A percentile compares a stretch with the other conserved stretches of the same genome.
Conservation (phyloP, 495 filamentous ascomycete species). For the Talaromyces borbonicus region DNA sequence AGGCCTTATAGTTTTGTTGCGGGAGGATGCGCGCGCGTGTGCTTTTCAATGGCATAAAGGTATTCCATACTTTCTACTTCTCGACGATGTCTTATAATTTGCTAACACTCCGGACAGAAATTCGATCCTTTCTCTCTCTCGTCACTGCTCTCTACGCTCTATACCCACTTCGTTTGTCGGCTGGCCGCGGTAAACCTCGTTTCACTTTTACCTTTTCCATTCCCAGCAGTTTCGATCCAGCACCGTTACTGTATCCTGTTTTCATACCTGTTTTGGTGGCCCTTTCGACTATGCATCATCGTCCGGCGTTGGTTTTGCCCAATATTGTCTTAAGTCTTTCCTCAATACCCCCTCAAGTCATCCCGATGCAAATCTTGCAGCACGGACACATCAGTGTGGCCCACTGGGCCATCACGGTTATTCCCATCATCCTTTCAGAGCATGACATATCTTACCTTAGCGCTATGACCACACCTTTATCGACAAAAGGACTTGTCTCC, state of each 20-base stretch:
- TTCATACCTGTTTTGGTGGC: constrained; percentile 69
- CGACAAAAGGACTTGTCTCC: constrained; percentile 34
- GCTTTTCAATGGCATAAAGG: constrained; percentile 37
- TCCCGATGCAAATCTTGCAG: constrained; percentile 41
- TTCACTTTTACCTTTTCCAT: constrained; percentile 40
- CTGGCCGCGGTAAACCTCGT: neutral
- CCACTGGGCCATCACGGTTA: constrained; percentile 65
- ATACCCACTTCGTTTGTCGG: constrained; percentile 33
- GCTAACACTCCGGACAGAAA: too few relatives aligned
- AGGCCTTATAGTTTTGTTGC: constrained; percentile 29
- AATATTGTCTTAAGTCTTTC: constrained; percentile 76
- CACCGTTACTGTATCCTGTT: constrained; percentile 79
- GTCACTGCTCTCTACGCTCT: constrained; percentile 33
- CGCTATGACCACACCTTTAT: constrained; percentile 20
- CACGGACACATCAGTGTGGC: constrained; percentile 40
- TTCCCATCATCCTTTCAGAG: constrained; percentile 47
- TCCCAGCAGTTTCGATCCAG: constrained; percentile 75
- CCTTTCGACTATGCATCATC: constrained; percentile 55
- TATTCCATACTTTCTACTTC: too few relatives aligned
- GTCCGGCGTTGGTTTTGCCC: constrained; percentile 49
- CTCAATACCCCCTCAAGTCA: constrained; percentile 60
- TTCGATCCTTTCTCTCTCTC: constrained; percentile 32
- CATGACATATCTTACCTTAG: constrained; percentile 18
- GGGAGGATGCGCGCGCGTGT: constrained; percentile 20
- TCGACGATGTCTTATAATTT: too few relatives aligned